Conservation (phyloP, 768 basidiomycete genomes). For the Solioccasus polychromus region DNA sequence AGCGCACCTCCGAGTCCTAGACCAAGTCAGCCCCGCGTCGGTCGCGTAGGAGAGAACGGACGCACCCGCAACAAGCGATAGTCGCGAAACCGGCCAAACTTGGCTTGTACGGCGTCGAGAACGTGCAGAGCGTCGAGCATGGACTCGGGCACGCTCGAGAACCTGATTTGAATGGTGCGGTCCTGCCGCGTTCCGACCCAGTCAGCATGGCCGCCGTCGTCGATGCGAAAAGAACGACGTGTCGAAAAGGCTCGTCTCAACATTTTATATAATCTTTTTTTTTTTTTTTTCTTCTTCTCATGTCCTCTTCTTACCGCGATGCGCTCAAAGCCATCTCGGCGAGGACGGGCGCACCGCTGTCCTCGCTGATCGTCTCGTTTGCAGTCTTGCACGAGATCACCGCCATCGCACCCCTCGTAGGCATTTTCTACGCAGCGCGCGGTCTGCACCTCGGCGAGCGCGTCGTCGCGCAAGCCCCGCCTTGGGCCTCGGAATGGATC, state of each 20-base stretch:
- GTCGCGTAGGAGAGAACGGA: not conserved
- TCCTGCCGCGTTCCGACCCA: constrained; percentile 11
- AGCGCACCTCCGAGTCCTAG: constrained; percentile 48
- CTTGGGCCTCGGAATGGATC: constrained; percentile 70
- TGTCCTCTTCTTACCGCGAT: constrained; percentile 48
- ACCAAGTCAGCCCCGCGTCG: not conserved
- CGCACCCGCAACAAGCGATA: constrained; percentile 42
- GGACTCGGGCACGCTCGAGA: constrained; percentile 39
- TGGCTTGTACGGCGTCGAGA: constrained; percentile 53
- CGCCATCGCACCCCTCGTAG: constrained; percentile 71
- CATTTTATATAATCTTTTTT: constrained; percentile 3
- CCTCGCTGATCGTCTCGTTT: constrained; percentile 78
- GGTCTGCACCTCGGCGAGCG: constrained; percentile 66
- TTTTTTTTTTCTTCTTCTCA: constrained; percentile 29
- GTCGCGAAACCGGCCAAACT: constrained; percentile 48
- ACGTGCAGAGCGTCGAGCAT: constrained; percentile 51
- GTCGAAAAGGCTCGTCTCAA: no score
- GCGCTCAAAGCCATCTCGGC: constrained; percentile 59
- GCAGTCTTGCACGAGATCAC: constrained; percentile 83
- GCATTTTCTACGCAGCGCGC: constrained; percentile 69
- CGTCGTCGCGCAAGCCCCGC: constrained; percentile 50
- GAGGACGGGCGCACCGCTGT: constrained; percentile 70
- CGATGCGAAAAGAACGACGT: constrained; percentile 29
- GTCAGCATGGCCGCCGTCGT: constrained; percentile 20
- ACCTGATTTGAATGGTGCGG: constrained; percentile 38